Conservation (phyloP, 352 stramenopile genomes). For the Plasmopara viticola region DNA sequence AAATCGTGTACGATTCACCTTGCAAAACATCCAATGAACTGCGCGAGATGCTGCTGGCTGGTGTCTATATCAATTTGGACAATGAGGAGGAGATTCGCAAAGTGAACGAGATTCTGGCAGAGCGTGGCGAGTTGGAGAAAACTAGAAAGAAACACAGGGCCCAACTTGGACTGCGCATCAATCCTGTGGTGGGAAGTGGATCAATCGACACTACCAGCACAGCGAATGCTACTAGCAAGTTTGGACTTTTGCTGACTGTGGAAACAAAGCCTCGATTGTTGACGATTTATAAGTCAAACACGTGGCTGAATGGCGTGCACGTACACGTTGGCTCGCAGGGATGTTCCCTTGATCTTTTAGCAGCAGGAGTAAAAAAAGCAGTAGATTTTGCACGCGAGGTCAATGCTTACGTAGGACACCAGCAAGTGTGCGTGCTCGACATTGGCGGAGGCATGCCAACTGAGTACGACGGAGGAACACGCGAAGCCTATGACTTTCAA, state of each 20-base stretch:
- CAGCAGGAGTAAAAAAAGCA: conserved; percentile 63
- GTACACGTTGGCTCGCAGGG: conserved; percentile 87
- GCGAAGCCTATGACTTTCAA: conserved; percentile 70
- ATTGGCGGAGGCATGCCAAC: conserved; percentile 90
- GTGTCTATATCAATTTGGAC: conserved; percentile 89
- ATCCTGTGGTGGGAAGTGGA: conserved; percentile 87
- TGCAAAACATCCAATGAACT: conserved; percentile 88
- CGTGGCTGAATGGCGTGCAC: conserved; percentile 85
- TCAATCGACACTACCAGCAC: conserved; percentile 83
- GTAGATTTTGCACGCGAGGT: conserved; percentile 74
- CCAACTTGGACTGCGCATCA: conserved; percentile 88
- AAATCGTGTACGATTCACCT: conserved; percentile 89
- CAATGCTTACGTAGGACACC: conserved; percentile 46
- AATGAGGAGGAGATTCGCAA: conserved; percentile 88
- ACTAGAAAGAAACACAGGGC: conserved; percentile 24
- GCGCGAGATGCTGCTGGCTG: conserved; percentile 59
- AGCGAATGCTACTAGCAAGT: conserved; percentile 87
- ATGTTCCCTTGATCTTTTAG: conserved; percentile 80
- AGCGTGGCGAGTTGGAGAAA: conserved; percentile 25
- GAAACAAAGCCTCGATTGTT: conserved; percentile 48
- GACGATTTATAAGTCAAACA: conserved; percentile 52
- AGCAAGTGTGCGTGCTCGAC: conserved; percentile 78
- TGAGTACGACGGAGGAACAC: conserved; percentile 70
- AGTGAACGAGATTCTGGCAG: conserved; percentile 48
- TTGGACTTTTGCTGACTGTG: conserved; percentile 72